Conservation (phyloP, 2,329 filamentous ascomycete genomes). For the Bipolaris oryzae region DNA sequence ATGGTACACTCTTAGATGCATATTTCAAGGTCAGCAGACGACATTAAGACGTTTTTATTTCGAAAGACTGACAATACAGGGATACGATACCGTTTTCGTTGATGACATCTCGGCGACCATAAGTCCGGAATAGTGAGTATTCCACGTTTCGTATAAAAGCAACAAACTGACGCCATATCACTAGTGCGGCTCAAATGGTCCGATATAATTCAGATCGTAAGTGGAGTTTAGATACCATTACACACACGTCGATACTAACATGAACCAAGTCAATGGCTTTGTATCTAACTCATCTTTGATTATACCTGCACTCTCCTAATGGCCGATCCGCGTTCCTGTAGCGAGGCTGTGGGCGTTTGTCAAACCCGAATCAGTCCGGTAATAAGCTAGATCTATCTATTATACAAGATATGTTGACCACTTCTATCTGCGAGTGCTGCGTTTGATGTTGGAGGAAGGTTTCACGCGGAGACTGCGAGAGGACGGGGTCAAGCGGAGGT, state of each 20-base stretch:
- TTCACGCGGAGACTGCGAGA: no score
- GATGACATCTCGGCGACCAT: conserved; percentile 24
- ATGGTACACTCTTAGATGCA: background rate
- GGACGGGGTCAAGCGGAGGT: no score
- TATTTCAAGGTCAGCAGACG: background rate
- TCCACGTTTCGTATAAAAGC: background rate
- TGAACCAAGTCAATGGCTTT: conserved; percentile 11
- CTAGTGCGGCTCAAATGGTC: conserved; percentile 23
- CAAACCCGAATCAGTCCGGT: no score
- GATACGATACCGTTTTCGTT: conserved; percentile 25
- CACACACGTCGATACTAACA: background rate
- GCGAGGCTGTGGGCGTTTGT: background rate
- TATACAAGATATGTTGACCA: no score
- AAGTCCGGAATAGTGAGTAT: conserved; percentile 22
- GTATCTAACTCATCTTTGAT: conserved; percentile 15
- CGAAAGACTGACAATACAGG: conserved; percentile 7
- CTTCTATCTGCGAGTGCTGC: no score
- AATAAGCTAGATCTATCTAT: no score
- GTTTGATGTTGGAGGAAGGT: no score
- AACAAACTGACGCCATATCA: background rate
- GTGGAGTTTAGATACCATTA: background rate
- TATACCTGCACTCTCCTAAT: conserved; percentile 2
- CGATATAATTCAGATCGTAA: conserved; percentile 20
- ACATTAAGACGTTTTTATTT: conserved; percentile 8
- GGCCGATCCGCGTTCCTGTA: background rate